Conservation (phyloP, 345 rosid species). For the Anacardium occidentale region DNA sequence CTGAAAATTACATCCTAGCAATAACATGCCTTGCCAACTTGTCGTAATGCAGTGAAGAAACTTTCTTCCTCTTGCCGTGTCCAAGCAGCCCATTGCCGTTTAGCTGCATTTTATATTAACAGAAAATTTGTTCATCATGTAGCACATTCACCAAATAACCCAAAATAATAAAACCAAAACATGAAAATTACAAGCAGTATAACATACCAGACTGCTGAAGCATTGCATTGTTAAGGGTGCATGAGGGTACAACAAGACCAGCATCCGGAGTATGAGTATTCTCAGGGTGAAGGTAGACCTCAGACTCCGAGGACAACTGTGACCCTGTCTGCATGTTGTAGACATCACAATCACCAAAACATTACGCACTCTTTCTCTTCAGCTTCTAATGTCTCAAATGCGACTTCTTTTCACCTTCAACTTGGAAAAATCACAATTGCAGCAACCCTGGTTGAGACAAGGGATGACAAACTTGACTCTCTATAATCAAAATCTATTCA, state of each 20-base stretch:
- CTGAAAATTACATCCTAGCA: conserved; percentile 11
- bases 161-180: conserved; percentile 5
- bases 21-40: conserved; percentile 87
- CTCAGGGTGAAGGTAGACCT: conserved; percentile 33
- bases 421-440: conserved; percentile 2
- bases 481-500: not conserved
- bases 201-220: conserved; percentile 62
- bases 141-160: conserved; percentile 5
- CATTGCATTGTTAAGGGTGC: conserved; percentile 31
- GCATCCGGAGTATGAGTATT: conserved; percentile 42
- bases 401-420: conserved; percentile 16
- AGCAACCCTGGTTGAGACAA: conserved; percentile 14
- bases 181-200: conserved; percentile 23
- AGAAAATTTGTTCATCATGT: conserved; percentile 9
- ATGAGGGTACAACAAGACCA: conserved; percentile 38
- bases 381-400: conserved; percentile 15
- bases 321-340: conserved; percentile 42
- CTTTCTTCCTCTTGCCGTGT: conserved; percentile 97
- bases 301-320: conserved; percentile 30
- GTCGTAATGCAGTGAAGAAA: conserved; percentile 95
- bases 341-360: conserved; percentile 33
- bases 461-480: not conserved
- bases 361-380: conserved; percentile 25
- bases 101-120: conserved; percentile 42
- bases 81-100: conserved; percentile 99